These are phyloP conservation scores for Exutisphaerella laricina DNA, from an alignment of 2,329 filamentous ascomycete genomes.

Conservation along the genomic window DNA sequence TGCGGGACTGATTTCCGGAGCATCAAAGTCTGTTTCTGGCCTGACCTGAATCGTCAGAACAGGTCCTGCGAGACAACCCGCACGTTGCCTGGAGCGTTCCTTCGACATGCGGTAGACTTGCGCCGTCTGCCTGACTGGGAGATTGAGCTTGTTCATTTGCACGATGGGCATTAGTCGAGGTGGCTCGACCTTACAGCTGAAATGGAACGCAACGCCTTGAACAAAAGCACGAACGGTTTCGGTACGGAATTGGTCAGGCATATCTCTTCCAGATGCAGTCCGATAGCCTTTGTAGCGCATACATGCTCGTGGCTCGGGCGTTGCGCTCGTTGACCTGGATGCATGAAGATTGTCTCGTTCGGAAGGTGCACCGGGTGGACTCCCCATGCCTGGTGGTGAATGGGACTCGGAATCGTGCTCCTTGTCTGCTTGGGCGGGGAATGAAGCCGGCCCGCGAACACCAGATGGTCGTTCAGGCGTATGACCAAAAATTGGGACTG, in stretches of 20 bases:
- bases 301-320: constrained; percentile 13
- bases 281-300: constrained; percentile 53
- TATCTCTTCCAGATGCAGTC: constrained; percentile 51
- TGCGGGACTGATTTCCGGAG: constrained; percentile 21
- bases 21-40: constrained; percentile 48
- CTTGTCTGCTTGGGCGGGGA: neutral
- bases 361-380: neutral
- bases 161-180: constrained; percentile 44
- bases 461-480: neutral
- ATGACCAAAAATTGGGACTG: neutral
- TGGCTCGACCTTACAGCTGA: constrained; percentile 49
- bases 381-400: constrained; percentile 1
- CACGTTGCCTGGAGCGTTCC: constrained; percentile 48
- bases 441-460: neutral
- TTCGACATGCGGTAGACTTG: constrained; percentile 49
- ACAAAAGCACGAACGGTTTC: constrained; percentile 53
- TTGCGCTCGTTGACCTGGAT: constrained; percentile 9
- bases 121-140: constrained; percentile 53
- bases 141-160: constrained; percentile 39
- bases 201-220: constrained; percentile 54
- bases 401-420: constrained; percentile 1
- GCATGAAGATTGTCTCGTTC: constrained; percentile 1
- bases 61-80: constrained; percentile 54
- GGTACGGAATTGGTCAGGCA: constrained; percentile 54
- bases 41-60: constrained; percentile 52